Base-by-base conservation (phyloP, 768 basidiomycete species). In the Lentinus tigrinus region DNA sequence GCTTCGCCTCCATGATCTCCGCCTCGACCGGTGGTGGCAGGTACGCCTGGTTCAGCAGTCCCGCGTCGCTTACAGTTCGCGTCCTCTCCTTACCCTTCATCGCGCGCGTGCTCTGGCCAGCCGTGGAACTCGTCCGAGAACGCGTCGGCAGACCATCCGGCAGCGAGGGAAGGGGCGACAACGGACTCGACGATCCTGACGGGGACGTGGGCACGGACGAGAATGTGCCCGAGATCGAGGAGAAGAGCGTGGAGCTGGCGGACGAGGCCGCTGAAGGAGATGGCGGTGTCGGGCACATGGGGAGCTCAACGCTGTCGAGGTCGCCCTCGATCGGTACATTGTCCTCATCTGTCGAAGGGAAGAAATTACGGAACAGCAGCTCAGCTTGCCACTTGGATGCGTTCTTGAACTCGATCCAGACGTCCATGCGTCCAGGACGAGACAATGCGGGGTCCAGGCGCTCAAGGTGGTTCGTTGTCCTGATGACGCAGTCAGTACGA, bases 391-490 rank as follows among this genome's bases (percentile, higher is more conserved):
- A 87, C 63, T 86, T 87, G 59, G 85, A 88, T 34, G 93, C 88
- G 60, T 90, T 87, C 77, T 87, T 89, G 78, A 95, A 95, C 71
- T 93, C 90, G 46, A 95, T 81, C 86, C 91, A 92, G 8, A 96
- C 90, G 67, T 95, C 94, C 89, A 92, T 91, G 27, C 90, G 88
- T 17, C 94, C 94, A 5, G 94, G 92, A 52, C 94, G 87, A n/a
- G 87, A 90, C 11, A 96, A 83, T 0, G 94, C 94, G 4, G 93
- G 91, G 65, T 96, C 94, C 1, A 96, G 81, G 34, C 88, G 84
- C 65, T 95, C 91, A n/a, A 94, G 77, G 67, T 95, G 93, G 72
- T 95, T 95, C 11, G 91, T 93, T 17, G 91, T 93, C 0, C 91
- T 92, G 63, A 17, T 16, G 21, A 46, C 13, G 21, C 57, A 28